Conservation (phyloP, 164 flowering plant genomes). For the Litsea cubeba region DNA sequence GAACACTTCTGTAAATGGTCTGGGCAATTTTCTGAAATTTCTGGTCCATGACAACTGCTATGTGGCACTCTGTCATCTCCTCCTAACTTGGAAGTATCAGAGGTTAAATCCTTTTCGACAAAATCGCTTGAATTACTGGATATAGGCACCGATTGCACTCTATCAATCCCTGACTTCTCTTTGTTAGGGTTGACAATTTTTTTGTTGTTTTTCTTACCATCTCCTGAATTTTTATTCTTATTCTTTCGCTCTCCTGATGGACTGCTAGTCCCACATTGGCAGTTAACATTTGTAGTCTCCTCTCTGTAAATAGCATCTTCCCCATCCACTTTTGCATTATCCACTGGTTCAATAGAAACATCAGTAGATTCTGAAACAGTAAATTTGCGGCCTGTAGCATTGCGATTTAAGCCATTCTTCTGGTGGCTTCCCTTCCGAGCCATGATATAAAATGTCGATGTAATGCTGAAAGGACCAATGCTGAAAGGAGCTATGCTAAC, state of each 20-base stretch:
- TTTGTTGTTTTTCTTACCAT: slow-evolving; percentile 32
- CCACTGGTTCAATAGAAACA: slow-evolving; percentile 19
- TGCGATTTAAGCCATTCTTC: slow-evolving; percentile 49
- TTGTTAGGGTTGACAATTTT: slow-evolving; percentile 25
- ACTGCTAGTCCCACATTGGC: slow-evolving; percentile 8
- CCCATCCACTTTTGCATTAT: slow-evolving; percentile 23
- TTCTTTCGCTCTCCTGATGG: slow-evolving; percentile 13
- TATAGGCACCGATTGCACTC: slow-evolving; percentile 15
- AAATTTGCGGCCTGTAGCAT: slow-evolving; percentile 33
- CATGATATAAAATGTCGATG: slow-evolving; percentile 26
- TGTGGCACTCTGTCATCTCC: slow-evolving; percentile 21
- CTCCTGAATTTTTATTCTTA: slow-evolving; percentile 19
- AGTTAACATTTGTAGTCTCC: slow-evolving; percentile 33
- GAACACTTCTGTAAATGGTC: slow-evolving; percentile 22
- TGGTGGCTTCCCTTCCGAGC: slow-evolving; percentile 64
- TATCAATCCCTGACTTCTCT: slow-evolving; percentile 31
- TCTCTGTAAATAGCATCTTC: slow-evolving; percentile 31
- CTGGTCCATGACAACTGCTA: slow-evolving; percentile 11
- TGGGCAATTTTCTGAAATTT: slow-evolving; percentile 11
- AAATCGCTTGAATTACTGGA: slow-evolving; percentile 19
- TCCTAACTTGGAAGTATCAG: slow-evolving; percentile 19
- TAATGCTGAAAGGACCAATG: slow-evolving; percentile 2
- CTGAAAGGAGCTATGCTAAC: slow-evolving; percentile 5
- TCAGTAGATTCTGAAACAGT: slow-evolving; percentile 33
- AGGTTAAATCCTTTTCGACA: slow-evolving; percentile 15